phyloP scores from a whole-genome alignment of 2,329 filamentous ascomycete species.

The Pseudocercospora cruenta region DNA sequence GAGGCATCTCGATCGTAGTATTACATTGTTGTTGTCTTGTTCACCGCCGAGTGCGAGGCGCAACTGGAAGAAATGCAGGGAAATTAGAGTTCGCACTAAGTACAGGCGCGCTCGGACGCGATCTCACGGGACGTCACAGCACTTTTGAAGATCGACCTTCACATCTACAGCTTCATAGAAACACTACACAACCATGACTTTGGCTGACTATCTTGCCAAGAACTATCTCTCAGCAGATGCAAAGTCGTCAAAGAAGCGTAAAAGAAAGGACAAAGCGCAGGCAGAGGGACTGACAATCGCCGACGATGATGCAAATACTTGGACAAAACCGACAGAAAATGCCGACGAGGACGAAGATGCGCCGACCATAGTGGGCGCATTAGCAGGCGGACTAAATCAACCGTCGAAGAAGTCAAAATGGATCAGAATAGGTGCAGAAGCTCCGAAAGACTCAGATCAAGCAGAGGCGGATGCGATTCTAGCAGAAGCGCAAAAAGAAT shows the following conservation, averaged over 20 bases:
- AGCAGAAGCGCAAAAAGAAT: constrained; percentile 40
- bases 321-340: constrained; percentile 51
- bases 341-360: constrained; percentile 62
- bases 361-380: constrained; percentile 46
- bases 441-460: constrained; percentile 57
- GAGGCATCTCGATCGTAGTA: constrained; percentile 58
- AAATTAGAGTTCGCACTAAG: not conserved
- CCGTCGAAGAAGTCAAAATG: constrained; percentile 78
- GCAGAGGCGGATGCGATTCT: constrained; percentile 61
- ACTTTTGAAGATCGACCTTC: constrained; percentile 5
- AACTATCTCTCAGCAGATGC: constrained; percentile 79
- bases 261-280: constrained; percentile 46
- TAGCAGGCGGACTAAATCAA: constrained; percentile 58
- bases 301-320: constrained; percentile 59
- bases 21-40: constrained; percentile 21
- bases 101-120: not conserved
- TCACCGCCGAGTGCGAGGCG: not conserved
- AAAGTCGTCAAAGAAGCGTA: constrained; percentile 57
- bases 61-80: not conserved
- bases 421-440: constrained; percentile 67
- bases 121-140: constrained; percentile 5
- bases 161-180: not conserved
- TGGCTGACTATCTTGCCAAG: constrained; percentile 85
- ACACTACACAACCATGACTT: constrained; percentile 53
- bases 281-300: constrained; percentile 48